Percentiles rank a stretch among this genome's conserved stretches.
Conservation (phyloP, 2,329 filamentous ascomycete species). For the Hortaea werneckii region DNA sequence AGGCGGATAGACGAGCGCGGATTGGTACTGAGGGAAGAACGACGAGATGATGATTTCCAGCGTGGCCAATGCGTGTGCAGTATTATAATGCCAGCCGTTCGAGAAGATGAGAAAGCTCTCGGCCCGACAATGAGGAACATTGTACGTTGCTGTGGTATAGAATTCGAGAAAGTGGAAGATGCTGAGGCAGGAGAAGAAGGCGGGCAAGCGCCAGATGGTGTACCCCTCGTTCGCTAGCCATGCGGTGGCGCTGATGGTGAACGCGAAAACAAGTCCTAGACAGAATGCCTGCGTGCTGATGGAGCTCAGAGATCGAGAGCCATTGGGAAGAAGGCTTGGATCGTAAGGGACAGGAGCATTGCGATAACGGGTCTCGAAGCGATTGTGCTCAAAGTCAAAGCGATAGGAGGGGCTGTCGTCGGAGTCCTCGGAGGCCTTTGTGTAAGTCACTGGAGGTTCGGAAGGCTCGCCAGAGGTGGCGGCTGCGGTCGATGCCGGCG, state of each 20-base stretch:
- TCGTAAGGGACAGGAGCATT: constrained; percentile 15
- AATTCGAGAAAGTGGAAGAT: constrained; percentile 96
- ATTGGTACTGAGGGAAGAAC: constrained; percentile 18
- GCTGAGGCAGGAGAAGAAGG: constrained; percentile 59
- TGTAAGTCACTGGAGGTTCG: too few species aligned
- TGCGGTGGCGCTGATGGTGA: constrained; percentile 19
- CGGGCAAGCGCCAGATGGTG: constrained; percentile 45
- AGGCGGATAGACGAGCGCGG: constrained; percentile 41
- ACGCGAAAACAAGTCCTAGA: constrained; percentile 30
- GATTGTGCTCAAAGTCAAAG: constrained; percentile 8
- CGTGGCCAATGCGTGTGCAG: constrained; percentile 67
- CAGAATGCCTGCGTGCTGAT: constrained; percentile 38
- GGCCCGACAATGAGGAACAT: constrained; percentile 61
- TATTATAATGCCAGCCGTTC: constrained; percentile 76
- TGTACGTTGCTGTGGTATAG: constrained; percentile 77
- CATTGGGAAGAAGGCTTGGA: constrained; percentile 29
- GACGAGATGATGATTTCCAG: constrained; percentile 57
- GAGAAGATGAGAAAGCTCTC: constrained; percentile 72
- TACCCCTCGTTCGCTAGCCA: constrained; percentile 10
- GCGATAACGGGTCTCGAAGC: constrained; percentile 1
- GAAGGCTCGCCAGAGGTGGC: too few species aligned
- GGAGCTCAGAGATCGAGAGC: constrained; percentile 35
- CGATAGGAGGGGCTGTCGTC: not conserved
- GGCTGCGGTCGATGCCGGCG: not conserved
- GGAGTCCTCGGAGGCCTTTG: not conserved